Conservation (phyloP, 1,139 yeast genomes). For the Kodamaea sp. region DNA sequence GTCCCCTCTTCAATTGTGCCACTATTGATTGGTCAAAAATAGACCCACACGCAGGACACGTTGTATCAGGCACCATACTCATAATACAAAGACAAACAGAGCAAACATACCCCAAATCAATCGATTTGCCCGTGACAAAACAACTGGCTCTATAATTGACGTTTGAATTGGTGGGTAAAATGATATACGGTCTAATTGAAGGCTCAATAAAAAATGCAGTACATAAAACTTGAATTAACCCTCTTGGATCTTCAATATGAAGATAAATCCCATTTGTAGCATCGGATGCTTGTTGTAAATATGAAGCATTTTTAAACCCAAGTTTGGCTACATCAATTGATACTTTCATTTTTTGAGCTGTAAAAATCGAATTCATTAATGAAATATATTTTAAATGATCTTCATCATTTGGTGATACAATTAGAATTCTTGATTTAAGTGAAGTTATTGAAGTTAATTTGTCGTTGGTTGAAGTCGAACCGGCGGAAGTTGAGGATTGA, state of each 20-base stretch:
- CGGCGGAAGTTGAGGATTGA: conserved; percentile 14
- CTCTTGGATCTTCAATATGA: conserved; percentile 68
- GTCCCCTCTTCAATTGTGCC: conserved; percentile 44
- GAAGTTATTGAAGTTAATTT: conserved; percentile 26
- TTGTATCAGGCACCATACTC: conserved; percentile 59
- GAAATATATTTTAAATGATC: conserved; percentile 82
- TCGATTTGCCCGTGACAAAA: conserved; percentile 80
- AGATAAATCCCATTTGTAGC: conserved; percentile 90
- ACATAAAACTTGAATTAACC: conserved; percentile 62
- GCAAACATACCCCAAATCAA: conserved; percentile 92
- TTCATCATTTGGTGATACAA: conserved; percentile 75
- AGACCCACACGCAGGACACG: conserved; percentile 52
- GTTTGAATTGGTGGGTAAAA: conserved; percentile 78
- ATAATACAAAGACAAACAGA: conserved; percentile 85
- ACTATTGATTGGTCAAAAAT: conserved; percentile 50
- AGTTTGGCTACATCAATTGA: conserved; percentile 89
- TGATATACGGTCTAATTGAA: conserved; percentile 64
- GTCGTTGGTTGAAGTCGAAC: conserved; percentile 9
- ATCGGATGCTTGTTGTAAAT: conserved; percentile 93
- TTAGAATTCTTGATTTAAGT: conserved; percentile 67
- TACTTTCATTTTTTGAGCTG: conserved; percentile 89
- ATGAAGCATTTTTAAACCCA: conserved; percentile 67
- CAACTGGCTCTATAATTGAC: conserved; percentile 96
- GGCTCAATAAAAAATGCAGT: conserved; percentile 85
- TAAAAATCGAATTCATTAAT: conserved; percentile 92